A percentile compares a stretch with the other conserved stretches of the same genome.
phyloP scores from a whole-genome alignment of 148 eudicot species.

The Rhododendron mucronatum region DNA sequence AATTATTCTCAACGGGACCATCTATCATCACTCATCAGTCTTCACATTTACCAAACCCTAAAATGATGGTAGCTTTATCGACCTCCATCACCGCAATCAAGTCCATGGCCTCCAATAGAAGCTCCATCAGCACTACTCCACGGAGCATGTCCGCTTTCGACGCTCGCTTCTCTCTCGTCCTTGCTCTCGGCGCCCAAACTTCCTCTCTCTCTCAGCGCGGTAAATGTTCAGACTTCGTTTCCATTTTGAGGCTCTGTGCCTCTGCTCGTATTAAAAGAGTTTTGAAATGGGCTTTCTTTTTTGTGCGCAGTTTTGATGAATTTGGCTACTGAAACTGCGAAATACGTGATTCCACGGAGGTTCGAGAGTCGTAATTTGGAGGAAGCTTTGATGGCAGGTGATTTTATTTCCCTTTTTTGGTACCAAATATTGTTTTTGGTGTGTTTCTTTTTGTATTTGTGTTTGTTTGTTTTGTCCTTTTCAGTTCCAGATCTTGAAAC shows the following conservation, averaged over 20 bases:
- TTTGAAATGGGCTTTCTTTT: not conserved
- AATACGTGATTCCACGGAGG: slow-evolving; percentile 59
- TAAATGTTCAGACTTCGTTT: slow-evolving; percentile 19
- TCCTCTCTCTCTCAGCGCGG: slow-evolving; percentile 68
- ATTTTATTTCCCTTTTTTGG: not conserved
- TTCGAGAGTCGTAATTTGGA: slow-evolving; percentile 69
- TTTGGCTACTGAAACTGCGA: slow-evolving; percentile 57
- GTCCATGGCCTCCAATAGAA: slow-evolving; percentile 18
- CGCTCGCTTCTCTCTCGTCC: slow-evolving; percentile 75
- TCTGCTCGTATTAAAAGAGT: not conserved
- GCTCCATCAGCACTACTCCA: slow-evolving; percentile 5
- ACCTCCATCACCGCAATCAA: slow-evolving; percentile 1
- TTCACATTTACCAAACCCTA: not conserved
- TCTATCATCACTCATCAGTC: slow-evolving; percentile 3
- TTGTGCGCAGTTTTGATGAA: slow-evolving; percentile 54
- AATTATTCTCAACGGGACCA: slow-evolving; percentile 25
- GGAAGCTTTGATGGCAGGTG: slow-evolving; percentile 91
- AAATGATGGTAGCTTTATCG: not conserved
- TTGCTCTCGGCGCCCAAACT: slow-evolving; percentile 81
- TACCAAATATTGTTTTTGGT: not conserved
- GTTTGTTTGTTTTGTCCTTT: not conserved
- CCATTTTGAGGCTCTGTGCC: not conserved
- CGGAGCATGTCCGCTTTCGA: slow-evolving; percentile 46
- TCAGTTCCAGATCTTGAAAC: slow-evolving; percentile 94
- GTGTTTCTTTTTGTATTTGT: not conserved